Conservation (phyloP, 176 grass and related monocot genomes). For the Lolium rigidum region DNA sequence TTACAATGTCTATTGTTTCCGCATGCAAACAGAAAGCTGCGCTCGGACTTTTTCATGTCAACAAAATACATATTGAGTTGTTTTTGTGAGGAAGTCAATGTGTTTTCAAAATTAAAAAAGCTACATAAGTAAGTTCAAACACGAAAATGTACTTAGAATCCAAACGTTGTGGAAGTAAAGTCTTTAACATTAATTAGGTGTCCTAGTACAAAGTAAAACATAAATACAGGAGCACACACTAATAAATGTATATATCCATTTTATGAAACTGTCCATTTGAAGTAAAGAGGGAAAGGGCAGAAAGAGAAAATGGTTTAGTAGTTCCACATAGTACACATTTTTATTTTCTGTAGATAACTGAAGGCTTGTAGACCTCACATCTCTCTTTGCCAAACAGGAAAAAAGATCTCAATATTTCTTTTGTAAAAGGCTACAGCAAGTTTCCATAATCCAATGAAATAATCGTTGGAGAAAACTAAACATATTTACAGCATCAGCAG, state of each 20-base stretch:
- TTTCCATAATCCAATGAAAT: background rate
- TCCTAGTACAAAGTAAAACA: background rate
- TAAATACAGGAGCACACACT: conserved; percentile 14
- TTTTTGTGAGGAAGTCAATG: background rate
- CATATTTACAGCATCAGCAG: background rate
- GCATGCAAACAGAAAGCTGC: background rate
- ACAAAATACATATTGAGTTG: background rate
- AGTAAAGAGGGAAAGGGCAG: background rate
- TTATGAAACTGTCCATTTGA: conserved; percentile 3
- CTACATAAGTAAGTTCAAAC: background rate
- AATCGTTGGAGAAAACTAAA: conserved; percentile 8
- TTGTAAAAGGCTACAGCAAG: conserved; percentile 5
- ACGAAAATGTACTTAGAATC: conserved; percentile 20
- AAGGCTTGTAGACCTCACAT: background rate
- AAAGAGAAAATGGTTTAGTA: conserved; percentile 13
- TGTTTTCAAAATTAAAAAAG: background rate
- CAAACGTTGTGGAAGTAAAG: background rate
- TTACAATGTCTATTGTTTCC: background rate
- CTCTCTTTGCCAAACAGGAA: conserved; percentile 3
- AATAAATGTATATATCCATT: background rate
- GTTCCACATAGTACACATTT: background rate
- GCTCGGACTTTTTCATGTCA: background rate
- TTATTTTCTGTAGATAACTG: background rate
- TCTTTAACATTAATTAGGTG: background rate
- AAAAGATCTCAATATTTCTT: background rate